Evolutionary conservation across 805 yeast genomes (phyloP).

Genomic region (Myxozyma kluyveri): DNA sequence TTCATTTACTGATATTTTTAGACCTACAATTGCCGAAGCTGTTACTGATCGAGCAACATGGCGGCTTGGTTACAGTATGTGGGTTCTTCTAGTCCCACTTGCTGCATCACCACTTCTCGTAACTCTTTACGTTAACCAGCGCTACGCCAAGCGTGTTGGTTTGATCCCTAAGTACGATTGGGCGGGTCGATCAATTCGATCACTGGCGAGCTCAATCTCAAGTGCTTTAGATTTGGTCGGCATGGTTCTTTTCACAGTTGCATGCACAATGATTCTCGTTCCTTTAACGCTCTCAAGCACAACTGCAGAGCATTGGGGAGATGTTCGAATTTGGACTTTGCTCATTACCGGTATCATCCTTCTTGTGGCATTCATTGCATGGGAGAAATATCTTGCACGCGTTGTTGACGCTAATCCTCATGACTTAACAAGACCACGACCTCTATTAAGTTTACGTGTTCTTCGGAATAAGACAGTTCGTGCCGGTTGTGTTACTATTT

Average conservation of each 20-base stretch:
- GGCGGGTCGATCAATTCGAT: conserved; percentile 8
- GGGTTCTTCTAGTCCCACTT: conserved; percentile 48
- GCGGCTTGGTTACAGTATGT: conserved; percentile 56
- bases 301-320: conserved; percentile 47
- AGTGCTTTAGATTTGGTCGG: conserved; percentile 61
- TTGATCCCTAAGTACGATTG: conserved; percentile 16
- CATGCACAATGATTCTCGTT: conserved; percentile 58
- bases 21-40: conserved; percentile 32
- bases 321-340: conserved; percentile 56
- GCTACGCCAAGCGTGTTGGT: conserved; percentile 23
- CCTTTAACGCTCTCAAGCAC: conserved; percentile 71
- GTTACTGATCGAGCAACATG: conserved; percentile 42
- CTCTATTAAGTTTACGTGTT: conserved; percentile 53
- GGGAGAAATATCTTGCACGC: conserved; percentile 55
- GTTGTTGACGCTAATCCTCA: conserved; percentile 11
- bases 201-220: conserved; percentile 4
- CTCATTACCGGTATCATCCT: conserved; percentile 56
- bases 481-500: conserved; percentile 56
- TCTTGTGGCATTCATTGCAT: conserved; percentile 49
- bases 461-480: conserved; percentile 64
- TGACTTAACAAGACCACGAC: conserved; percentile 37
- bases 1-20: neutral
- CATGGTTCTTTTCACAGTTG: conserved; percentile 48
- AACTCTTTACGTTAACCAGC: conserved; percentile 27
- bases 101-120: conserved; percentile 34